Conservation (phyloP, 768 basidiomycete genomes). For the Boletus sensibilis region DNA sequence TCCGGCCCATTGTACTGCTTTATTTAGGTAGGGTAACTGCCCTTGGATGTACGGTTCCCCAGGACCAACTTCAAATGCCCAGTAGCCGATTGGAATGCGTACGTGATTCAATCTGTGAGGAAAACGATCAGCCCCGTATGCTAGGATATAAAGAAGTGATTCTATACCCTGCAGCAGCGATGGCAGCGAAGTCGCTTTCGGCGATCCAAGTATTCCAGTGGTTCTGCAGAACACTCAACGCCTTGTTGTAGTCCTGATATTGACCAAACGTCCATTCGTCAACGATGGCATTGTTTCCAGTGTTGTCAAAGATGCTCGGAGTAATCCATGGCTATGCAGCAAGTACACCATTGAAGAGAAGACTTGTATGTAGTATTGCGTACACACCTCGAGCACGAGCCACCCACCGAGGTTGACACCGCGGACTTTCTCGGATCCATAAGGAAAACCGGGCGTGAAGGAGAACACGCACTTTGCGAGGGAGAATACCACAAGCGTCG, state of each 20-base stretch:
- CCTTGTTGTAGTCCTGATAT: conserved; percentile 51
- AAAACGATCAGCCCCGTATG: conserved; percentile 6
- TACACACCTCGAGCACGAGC: conserved; percentile 52
- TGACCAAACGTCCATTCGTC: conserved; percentile 82
- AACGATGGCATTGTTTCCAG: conserved; percentile 50
- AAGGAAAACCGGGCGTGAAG: conserved; percentile 61
- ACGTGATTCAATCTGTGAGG: conserved; percentile 72
- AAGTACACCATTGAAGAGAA: conserved; percentile 38
- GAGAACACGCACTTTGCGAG: conserved; percentile 27
- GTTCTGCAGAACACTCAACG: conserved; percentile 48
- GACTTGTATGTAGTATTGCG: neutral
- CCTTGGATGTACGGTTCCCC: conserved; percentile 82
- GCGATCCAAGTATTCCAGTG: conserved; percentile 89
- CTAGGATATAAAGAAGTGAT: neutral
- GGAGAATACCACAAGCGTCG: conserved; percentile 30
- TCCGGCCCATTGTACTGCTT: conserved; percentile 70
- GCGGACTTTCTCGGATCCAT: conserved; percentile 70
- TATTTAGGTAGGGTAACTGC: conserved; percentile 65
- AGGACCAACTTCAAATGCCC: conserved; percentile 78
- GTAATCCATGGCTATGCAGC: conserved; percentile 71
- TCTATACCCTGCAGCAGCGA: conserved; percentile 69
- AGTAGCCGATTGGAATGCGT: conserved; percentile 84
- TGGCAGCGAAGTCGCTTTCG: conserved; percentile 71
- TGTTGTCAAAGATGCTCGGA: conserved; percentile 67
- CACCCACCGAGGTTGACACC: conserved; percentile 82